Conservation (phyloP, 1,284 basidiomycete genomes). For the Apiotrichum brassicae region DNA sequence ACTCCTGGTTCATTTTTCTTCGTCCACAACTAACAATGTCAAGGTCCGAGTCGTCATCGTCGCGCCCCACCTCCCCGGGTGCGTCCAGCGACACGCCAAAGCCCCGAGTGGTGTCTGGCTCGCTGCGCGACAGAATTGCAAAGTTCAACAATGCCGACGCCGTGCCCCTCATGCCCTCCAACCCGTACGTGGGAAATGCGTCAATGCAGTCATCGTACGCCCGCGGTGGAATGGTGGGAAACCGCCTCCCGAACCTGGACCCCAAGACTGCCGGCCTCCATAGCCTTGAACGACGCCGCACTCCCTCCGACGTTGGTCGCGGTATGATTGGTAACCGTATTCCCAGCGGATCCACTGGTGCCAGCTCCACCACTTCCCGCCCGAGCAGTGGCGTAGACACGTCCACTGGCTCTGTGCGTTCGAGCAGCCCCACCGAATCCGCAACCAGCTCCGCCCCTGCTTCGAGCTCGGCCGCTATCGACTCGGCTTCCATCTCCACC, state of each 20-base stretch:
- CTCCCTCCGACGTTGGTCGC: constrained; percentile 26
- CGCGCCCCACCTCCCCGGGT: constrained; percentile 8
- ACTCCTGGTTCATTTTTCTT: no score
- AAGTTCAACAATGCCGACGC: constrained; percentile 43
- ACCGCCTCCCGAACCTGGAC: constrained; percentile 40
- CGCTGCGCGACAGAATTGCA: constrained; percentile 45
- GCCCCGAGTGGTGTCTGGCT: constrained; percentile 33
- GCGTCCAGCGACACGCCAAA: constrained; percentile 2
- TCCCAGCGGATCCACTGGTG: constrained; percentile 13
- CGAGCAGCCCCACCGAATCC: constrained; percentile 30
- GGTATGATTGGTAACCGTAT: constrained; percentile 43
- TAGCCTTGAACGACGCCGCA: constrained; percentile 17
- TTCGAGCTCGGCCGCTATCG: constrained; percentile 10
- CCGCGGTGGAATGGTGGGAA: constrained; percentile 39
- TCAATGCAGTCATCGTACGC: constrained; percentile 14
- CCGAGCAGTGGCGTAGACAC: background rate
- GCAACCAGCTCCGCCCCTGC: constrained; percentile 16
- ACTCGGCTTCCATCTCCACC: constrained; percentile 26
- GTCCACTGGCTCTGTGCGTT: constrained; percentile 9
- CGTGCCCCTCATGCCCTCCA: constrained; percentile 33
- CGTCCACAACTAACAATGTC: background rate
- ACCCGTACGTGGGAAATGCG: constrained; percentile 27
- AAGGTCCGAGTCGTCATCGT: constrained; percentile 15
- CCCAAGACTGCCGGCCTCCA: constrained; percentile 35
- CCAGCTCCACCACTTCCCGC: background rate